These are phyloP conservation scores for Chrysoporthe austroafricana DNA, from an alignment of 2,329 filamentous ascomycete genomes.

Conservation along the genomic window DNA sequence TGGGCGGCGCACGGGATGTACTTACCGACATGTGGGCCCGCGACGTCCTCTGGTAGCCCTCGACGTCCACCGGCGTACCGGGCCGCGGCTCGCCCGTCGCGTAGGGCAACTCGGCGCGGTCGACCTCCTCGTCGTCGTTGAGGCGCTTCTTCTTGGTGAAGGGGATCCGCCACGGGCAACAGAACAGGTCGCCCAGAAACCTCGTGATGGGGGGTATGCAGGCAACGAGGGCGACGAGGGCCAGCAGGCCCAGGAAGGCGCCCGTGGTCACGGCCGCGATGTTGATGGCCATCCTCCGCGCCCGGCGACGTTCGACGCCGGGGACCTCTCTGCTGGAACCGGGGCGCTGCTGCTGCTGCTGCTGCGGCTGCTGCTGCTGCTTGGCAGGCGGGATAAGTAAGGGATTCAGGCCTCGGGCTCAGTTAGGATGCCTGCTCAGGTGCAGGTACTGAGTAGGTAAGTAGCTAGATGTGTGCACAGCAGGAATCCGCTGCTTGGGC, in stretches of 20 bases:
- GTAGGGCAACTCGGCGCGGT: slow-evolving; percentile 22
- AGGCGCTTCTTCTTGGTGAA: slow-evolving; percentile 23
- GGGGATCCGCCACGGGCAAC: slow-evolving; percentile 27
- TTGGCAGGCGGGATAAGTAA: neutral
- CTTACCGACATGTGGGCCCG: slow-evolving; percentile 23
- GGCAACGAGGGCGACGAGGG: slow-evolving; percentile 17
- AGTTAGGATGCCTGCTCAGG: no score
- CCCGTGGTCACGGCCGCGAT: slow-evolving; percentile 23
- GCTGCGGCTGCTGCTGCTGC: neutral
- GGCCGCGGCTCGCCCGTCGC: slow-evolving; percentile 9
- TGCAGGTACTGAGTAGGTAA: no score
- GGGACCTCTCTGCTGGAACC: neutral
- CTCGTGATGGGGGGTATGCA: slow-evolving; percentile 25
- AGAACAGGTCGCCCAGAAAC: slow-evolving; percentile 25
- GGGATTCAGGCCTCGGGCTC: neutral
- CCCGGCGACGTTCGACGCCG: neutral
- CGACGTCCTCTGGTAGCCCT: slow-evolving; percentile 8
- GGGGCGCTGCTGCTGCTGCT: neutral
- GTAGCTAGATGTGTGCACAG: no score
- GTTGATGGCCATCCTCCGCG: slow-evolving; percentile 21
- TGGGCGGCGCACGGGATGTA: neutral
- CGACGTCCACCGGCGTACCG: slow-evolving; percentile 9
- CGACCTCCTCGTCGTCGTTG: slow-evolving; percentile 28
- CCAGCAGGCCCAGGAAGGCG: slow-evolving; percentile 26
- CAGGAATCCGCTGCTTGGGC: neutral